These are phyloP conservation scores for Penicillium brevicompactum DNA, from an alignment of 2,329 filamentous ascomycete species.

Conservation along the genomic window DNA sequence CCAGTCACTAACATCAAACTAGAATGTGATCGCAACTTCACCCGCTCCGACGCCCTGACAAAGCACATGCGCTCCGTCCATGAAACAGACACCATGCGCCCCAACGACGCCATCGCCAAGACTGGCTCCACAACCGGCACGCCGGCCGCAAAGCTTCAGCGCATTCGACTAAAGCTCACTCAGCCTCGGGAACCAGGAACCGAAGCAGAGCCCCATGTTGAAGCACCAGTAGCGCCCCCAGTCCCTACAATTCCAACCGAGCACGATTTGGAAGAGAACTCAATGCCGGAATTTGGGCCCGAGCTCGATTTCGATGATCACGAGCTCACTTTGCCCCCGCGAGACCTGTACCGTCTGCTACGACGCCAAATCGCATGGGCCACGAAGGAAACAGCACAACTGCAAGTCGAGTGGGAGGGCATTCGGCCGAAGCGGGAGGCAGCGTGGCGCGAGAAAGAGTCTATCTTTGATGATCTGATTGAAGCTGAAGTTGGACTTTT, in stretches of 20 bases:
- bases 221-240: constrained; percentile 16
- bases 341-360: constrained; percentile 48
- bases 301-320: constrained; percentile 47
- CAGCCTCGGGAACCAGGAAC: constrained; percentile 33
- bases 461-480: constrained; percentile 46
- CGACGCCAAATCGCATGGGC: constrained; percentile 53
- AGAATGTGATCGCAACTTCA: constrained; percentile 98
- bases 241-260: constrained; percentile 32
- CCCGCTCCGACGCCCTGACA: constrained; percentile 88
- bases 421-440: constrained; percentile 41
- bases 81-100: constrained; percentile 90
- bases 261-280: constrained; percentile 36
- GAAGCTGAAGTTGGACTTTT: constrained; percentile 44
- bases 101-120: constrained; percentile 53
- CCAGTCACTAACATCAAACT: neutral
- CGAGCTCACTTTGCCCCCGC: constrained; percentile 45
- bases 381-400: constrained; percentile 42
- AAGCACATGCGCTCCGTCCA: constrained; percentile 99
- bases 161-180: constrained; percentile 46
- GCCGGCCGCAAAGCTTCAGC: constrained; percentile 38
- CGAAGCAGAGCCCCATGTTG: constrained; percentile 24
- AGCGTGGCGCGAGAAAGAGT: constrained; percentile 46
- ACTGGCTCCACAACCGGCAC: constrained; percentile 27
- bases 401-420: constrained; percentile 44
- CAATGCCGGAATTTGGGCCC: constrained; percentile 41